Conservation (phyloP, 768 basidiomycete species). For the Macrolepiota dolichaula region DNA sequence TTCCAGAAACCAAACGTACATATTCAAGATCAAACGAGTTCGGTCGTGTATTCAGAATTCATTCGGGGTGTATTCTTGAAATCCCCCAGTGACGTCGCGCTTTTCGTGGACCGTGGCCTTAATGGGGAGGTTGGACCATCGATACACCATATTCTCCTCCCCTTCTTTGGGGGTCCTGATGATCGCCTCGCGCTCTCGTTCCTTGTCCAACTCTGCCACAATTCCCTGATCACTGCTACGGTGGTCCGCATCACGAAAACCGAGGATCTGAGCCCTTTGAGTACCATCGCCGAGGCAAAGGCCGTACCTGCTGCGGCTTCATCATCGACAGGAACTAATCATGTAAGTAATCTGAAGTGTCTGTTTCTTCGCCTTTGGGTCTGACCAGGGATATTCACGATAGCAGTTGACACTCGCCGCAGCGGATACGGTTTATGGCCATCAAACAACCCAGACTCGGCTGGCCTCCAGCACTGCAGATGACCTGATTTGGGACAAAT, state of each 20-base stretch:
- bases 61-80: conserved; percentile 78
- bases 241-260: conserved; percentile 59
- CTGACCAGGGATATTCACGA: background rate
- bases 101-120: conserved; percentile 80
- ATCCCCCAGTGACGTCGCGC: conserved; percentile 71
- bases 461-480: conserved; percentile 84
- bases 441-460: conserved; percentile 57
- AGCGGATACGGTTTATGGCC: conserved; percentile 72
- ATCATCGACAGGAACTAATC: conserved; percentile 3
- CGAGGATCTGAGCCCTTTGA: conserved; percentile 31
- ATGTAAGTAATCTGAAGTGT: background rate
- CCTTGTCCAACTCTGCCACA: conserved; percentile 72
- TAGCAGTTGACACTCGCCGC: conserved; percentile 40
- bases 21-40: conserved; percentile 47
- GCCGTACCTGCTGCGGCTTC: conserved; percentile 9
- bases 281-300: conserved; percentile 24
- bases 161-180: conserved; percentile 94
- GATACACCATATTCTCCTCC: conserved; percentile 69
- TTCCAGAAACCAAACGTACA: conserved; percentile 50
- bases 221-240: conserved; percentile 64
- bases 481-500: conserved; percentile 70
- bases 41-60: conserved; percentile 74
- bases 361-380: background rate
- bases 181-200: conserved; percentile 83
- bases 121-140: conserved; percentile 20